Conservation (phyloP, 2,329 filamentous ascomycete species). For the Sporothrix brunneoviolacea region DNA sequence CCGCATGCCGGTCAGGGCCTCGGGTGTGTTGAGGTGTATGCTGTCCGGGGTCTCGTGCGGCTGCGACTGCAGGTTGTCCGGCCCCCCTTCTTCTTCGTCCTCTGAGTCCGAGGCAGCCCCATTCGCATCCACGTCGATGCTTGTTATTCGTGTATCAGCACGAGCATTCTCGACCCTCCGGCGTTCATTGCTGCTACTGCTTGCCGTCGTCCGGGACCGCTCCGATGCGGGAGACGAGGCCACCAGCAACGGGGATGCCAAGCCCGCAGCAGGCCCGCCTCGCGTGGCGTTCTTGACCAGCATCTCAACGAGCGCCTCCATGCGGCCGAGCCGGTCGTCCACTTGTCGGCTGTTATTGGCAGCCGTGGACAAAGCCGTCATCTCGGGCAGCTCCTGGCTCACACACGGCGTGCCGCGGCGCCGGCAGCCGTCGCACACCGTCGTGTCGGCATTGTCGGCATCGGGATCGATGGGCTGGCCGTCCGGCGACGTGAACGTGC, state of each 20-base stretch:
- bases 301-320: conserved; percentile 29
- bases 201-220: background rate
- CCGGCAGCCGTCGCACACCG: conserved; percentile 40
- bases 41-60: background rate
- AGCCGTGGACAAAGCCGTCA: conserved; percentile 11
- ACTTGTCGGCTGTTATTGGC: conserved; percentile 16
- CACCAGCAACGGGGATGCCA: background rate
- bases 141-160: no score
- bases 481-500: conserved; percentile 33
- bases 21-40: background rate
- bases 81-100: background rate
- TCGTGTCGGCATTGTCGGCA: conserved; percentile 7
- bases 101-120: no score
- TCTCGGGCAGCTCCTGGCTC: conserved; percentile 39
- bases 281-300: conserved; percentile 4
- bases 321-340: conserved; percentile 27
- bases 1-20: background rate
- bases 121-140: background rate
- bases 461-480: conserved; percentile 1
- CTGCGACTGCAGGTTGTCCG: background rate
- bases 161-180: no score
- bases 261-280: background rate
- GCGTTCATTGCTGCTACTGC: background rate
- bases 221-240: no score
- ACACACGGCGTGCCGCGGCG: conserved; percentile 37